These are phyloP conservation scores for Elaeis guineensis DNA, from an alignment of 176 grass and related monocot genomes.

Conservation along the genomic window DNA sequence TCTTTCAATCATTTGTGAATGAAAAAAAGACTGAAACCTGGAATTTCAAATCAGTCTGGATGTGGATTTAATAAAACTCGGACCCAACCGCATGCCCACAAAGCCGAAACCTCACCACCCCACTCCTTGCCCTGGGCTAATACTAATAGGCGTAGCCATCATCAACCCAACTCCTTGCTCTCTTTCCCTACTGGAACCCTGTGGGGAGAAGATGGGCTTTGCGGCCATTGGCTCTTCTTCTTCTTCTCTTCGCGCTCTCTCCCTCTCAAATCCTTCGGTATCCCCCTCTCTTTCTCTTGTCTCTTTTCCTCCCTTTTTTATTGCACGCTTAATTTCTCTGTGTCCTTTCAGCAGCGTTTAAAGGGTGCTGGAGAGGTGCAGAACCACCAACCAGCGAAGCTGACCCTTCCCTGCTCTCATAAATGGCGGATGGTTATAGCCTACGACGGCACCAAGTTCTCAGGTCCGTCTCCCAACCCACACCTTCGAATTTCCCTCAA, in stretches of 20 bases:
- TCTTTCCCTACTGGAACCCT: no score
- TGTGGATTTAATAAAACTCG: no score
- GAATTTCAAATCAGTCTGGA: no score
- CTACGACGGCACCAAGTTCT: slow-evolving; percentile 82
- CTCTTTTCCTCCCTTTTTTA: slow-evolving; percentile 3
- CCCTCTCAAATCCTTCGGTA: slow-evolving; percentile 19
- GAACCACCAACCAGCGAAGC: slow-evolving; percentile 1
- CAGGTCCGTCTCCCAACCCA: slow-evolving; percentile 34
- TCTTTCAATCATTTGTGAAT: no score
- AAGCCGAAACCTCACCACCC: no score
- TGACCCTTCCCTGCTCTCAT: slow-evolving; percentile 3
- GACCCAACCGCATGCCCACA: no score
- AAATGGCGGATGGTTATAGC: slow-evolving; percentile 87
- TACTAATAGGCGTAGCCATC: no score
- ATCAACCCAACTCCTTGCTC: no score
- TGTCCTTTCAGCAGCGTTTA: not conserved
- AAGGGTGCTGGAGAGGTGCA: slow-evolving; percentile 9
- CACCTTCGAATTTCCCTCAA: no score
- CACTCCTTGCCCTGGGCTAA: no score
- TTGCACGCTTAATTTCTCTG: not conserved
- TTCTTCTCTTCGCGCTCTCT: slow-evolving; percentile 8
- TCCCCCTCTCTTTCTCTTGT: not conserved
- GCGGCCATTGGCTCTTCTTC: slow-evolving; percentile 23
- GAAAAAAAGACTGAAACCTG: no score
- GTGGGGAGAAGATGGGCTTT: slow-evolving; percentile 36